Conservation (phyloP, 345 rosid species). For the Sisymbrium irio region DNA sequence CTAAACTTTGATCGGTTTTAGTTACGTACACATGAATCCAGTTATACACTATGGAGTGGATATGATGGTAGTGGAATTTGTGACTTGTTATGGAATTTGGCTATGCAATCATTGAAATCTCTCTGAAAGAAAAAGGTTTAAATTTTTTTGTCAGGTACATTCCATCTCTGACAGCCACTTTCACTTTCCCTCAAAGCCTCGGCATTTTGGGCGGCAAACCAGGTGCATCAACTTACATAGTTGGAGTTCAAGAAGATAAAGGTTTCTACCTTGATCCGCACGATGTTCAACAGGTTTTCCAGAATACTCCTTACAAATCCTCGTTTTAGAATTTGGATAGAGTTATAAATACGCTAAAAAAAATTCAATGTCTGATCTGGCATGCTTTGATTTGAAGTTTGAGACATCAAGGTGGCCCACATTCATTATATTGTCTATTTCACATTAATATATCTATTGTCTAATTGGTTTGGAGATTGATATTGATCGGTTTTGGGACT, state of each 20-base stretch:
- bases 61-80: slow-evolving; percentile 56
- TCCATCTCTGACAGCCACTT: slow-evolving; percentile 72
- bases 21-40: slow-evolving; percentile 67
- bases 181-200: slow-evolving; percentile 91
- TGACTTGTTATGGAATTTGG: slow-evolving; percentile 41
- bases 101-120: slow-evolving; percentile 57
- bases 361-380: not conserved
- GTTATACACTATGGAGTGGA: slow-evolving; percentile 64
- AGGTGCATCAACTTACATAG: slow-evolving; percentile 88
- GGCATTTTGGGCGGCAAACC: slow-evolving; percentile 97
- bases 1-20: slow-evolving; percentile 29
- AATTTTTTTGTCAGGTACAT: slow-evolving; percentile 55
- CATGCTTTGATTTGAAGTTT: slow-evolving; percentile 8
- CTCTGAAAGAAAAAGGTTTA: slow-evolving; percentile 56
- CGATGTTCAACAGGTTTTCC: slow-evolving; percentile 53
- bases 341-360: not conserved
- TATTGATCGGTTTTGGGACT: not conserved
- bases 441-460: slow-evolving; percentile 7
- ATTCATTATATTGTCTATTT: not conserved
- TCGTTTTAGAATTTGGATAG: not conserved
- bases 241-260: slow-evolving; percentile 85
- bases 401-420: slow-evolving; percentile 20
- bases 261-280: slow-evolving; percentile 95
- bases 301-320: not conserved
- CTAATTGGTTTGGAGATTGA: not conserved